Conservation (phyloP, 2,329 filamentous ascomycete species). For the Verticillium dahliae region DNA sequence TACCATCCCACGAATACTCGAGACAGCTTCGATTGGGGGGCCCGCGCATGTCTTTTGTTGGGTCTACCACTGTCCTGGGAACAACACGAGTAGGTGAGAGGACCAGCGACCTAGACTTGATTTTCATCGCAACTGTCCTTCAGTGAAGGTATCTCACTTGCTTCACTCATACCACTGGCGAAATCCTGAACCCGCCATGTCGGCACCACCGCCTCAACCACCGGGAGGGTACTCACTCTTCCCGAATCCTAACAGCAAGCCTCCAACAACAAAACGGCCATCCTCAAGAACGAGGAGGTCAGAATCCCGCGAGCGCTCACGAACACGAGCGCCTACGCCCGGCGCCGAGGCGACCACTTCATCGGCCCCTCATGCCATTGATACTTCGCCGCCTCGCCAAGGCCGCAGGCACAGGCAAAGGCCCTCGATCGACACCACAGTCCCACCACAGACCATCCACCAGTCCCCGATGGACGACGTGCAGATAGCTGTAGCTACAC, state of each 20-base stretch:
- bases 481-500: constrained; percentile 4
- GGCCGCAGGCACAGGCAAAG: constrained; percentile 18
- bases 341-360: constrained; percentile 20
- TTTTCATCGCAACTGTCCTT: neutral
- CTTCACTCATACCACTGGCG: neutral
- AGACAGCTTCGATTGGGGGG: neutral
- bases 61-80: constrained; percentile 2
- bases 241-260: constrained; percentile 39
- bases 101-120: neutral
- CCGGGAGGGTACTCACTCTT: constrained; percentile 51
- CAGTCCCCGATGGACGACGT: constrained; percentile 13
- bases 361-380: constrained; percentile 15
- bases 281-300: constrained; percentile 30
- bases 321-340: constrained; percentile 25
- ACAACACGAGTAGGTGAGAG: neutral
- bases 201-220: constrained; percentile 21
- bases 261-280: constrained; percentile 34
- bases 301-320: constrained; percentile 23
- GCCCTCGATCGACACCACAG: constrained; percentile 21
- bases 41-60: neutral
- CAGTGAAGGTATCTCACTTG: constrained; percentile 3
- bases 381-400: constrained; percentile 13
- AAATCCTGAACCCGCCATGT: constrained; percentile 22
- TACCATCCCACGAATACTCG: neutral
- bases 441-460: constrained; percentile 13